Evolutionary conservation across 2,329 filamentous ascomycete species (phyloP).

Genomic region (Fusarium oligoseptatum): DNA sequence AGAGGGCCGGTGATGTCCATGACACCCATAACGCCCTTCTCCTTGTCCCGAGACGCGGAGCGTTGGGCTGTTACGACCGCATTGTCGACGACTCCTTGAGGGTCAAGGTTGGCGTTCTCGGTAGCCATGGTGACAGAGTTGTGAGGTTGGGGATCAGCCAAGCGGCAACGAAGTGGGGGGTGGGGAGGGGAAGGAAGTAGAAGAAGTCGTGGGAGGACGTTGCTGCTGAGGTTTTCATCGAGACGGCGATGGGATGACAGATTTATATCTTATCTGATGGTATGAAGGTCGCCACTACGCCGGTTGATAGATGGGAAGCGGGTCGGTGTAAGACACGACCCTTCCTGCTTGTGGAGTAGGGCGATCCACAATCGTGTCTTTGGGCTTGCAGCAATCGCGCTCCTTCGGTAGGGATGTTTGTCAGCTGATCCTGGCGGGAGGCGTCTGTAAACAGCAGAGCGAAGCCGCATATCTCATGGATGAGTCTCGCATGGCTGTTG

Average conservation of each 20-base stretch:
- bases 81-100: not conserved
- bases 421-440: not conserved
- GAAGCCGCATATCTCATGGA: too few relatives aligned
- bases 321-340: not conserved
- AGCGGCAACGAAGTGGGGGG: not conserved
- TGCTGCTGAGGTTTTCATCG: not conserved
- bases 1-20: not conserved
- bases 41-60: not conserved
- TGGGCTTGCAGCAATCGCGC: not conserved
- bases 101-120: not conserved
- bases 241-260: not conserved
- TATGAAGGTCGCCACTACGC: not conserved
- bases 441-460: not conserved
- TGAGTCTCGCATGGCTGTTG: not conserved
- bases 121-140: not conserved
- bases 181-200: not conserved
- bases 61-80: not conserved
- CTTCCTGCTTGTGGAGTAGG: not conserved
- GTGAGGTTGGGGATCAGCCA: not conserved
- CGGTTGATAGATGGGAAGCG: not conserved
- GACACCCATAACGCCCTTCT: not conserved
- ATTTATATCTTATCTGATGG: not conserved
- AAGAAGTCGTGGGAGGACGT: not conserved
- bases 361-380: not conserved
- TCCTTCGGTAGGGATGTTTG: not conserved